A percentile compares a stretch with the other conserved stretches of the same genome.
These are phyloP conservation scores for Verticillium isaacii DNA, from an alignment of 2,329 filamentous ascomycete genomes.

Conservation along the genomic window DNA sequence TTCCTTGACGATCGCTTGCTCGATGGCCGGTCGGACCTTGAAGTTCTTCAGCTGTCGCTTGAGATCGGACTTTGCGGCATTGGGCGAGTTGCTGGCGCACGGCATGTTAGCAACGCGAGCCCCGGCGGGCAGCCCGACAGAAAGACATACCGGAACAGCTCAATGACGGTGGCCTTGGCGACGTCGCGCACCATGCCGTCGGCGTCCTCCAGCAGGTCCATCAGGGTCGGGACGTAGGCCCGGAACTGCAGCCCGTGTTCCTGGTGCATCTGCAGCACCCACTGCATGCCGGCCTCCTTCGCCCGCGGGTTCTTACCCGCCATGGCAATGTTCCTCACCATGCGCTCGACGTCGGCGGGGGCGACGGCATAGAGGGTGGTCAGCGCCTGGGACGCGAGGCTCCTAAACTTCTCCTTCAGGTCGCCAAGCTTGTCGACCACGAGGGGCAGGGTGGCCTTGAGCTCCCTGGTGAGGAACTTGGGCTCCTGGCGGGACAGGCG, in stretches of 20 bases:
- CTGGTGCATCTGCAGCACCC: constrained; percentile 81
- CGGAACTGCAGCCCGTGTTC: constrained; percentile 77
- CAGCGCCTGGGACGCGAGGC: constrained; percentile 69
- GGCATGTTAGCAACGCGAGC: neutral
- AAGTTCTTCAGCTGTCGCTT: constrained; percentile 80
- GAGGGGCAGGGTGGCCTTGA: constrained; percentile 65
- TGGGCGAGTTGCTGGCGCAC: constrained; percentile 59
- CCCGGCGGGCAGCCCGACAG: neutral
- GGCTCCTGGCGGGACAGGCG: constrained; percentile 81
- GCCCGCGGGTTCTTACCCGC: constrained; percentile 75
- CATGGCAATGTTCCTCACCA: constrained; percentile 74
- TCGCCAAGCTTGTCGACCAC: constrained; percentile 85
- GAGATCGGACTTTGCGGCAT: constrained; percentile 80
- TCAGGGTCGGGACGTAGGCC: constrained; percentile 73
- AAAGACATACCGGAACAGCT: constrained; percentile 67
- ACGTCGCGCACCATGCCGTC: constrained; percentile 82
- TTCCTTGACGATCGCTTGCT: constrained; percentile 72
- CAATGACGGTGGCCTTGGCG: constrained; percentile 78
- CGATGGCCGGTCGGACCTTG: constrained; percentile 83
- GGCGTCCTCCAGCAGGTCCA: constrained; percentile 84
- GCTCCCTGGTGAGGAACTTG: constrained; percentile 65
- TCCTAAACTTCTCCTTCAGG: constrained; percentile 77
- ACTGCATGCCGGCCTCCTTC: constrained; percentile 80
- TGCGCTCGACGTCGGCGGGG: constrained; percentile 70
- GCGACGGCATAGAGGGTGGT: constrained; percentile 70